Conservation (phyloP, 768 basidiomycete species). For the Mycena maculata region DNA sequence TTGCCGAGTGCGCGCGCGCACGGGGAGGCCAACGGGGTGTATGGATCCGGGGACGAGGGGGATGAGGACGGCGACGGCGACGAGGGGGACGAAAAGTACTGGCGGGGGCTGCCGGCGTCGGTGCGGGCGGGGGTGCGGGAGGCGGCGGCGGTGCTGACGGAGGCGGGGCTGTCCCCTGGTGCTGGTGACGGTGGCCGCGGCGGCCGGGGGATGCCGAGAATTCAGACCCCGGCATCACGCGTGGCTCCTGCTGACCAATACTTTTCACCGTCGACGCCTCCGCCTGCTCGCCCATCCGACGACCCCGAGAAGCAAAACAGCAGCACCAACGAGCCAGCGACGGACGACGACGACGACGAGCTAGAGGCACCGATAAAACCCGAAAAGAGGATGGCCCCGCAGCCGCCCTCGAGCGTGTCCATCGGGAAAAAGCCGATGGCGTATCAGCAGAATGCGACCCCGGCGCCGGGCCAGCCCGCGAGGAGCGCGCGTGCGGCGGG, state of each 20-base stretch:
- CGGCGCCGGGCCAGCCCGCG: constrained; percentile 54
- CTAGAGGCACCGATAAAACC: too few relatives aligned
- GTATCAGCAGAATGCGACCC: constrained; percentile 58
- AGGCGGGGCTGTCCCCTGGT: neutral
- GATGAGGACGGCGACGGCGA: neutral
- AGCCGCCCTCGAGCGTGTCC: constrained; percentile 80
- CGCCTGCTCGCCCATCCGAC: neutral
- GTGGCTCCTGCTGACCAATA: constrained; percentile 54
- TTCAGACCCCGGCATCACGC: constrained; percentile 10
- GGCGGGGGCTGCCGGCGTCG: constrained; percentile 21
- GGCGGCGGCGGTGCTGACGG: constrained; percentile 19
- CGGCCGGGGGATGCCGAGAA: neutral
- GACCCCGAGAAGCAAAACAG: too few relatives aligned
- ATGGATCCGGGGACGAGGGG: too few relatives aligned
- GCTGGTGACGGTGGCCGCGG: neutral
- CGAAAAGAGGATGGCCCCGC: constrained; percentile 34
- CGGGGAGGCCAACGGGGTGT: too few relatives aligned
- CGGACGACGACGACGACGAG: too few relatives aligned
- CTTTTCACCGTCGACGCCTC: constrained; percentile 47
- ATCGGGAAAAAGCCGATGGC: constrained; percentile 95
- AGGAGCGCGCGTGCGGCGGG: constrained; percentile 61
- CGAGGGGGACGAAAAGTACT: constrained; percentile 18
- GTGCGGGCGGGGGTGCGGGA: constrained; percentile 20
- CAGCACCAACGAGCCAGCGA: too few relatives aligned
- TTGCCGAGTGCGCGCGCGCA: too few relatives aligned